Evolutionary conservation across 768 basidiomycete genomes (phyloP), one percentile per base, ranked within the genome.

Genomic region (Dioszegia aurantiaca): DNA sequence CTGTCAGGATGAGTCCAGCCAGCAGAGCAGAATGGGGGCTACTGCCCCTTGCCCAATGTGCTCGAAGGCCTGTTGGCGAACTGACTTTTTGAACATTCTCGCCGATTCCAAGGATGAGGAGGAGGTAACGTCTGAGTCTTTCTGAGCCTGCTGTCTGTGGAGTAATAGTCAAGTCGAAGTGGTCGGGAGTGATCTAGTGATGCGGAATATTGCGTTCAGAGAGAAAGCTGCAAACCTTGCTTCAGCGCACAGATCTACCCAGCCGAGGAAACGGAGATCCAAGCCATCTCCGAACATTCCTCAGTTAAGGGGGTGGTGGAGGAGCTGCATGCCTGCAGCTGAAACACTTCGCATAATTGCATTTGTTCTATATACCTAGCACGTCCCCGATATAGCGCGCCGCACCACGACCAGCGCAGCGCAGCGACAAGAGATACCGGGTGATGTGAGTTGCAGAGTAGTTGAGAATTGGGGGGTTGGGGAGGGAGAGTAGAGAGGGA

Each of bases 81-180:
- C 73, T 44, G 39, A 76, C 78, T 78, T 78, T 49, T 77, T 77
- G 65, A 78, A 78, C 77, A 78, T 78, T n/a, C n/a, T 66, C 26
- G 12, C 37, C n/a, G n/a, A n/a, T n/a, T n/a, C n/a, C n/a, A n/a
- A n/a, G n/a, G n/a, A n/a, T n/a, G n/a, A n/a, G n/a, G n/a, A n/a
- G n/a, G n/a, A n/a, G n/a, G n/a, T n/a, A n/a, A n/a, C n/a, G n/a
- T n/a, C n/a, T n/a, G n/a, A n/a, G n/a, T n/a, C n/a, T n/a, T n/a
- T n/a, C n/a, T n/a, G n/a, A n/a, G n/a, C n/a, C n/a, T n/a, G n/a
- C n/a, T n/a, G n/a, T n/a, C n/a, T n/a, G n/a, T n/a, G n/a, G n/a
- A n/a, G n/a, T n/a, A n/a, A n/a, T n/a, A n/a, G n/a, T n/a, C n/a
- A n/a, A n/a, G n/a, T n/a, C n/a, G n/a, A n/a, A n/a, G n/a, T n/a